These are phyloP conservation scores for Cercophora newfieldiana DNA, from an alignment of 495 filamentous ascomycete genomes.

Conservation along the genomic window DNA sequence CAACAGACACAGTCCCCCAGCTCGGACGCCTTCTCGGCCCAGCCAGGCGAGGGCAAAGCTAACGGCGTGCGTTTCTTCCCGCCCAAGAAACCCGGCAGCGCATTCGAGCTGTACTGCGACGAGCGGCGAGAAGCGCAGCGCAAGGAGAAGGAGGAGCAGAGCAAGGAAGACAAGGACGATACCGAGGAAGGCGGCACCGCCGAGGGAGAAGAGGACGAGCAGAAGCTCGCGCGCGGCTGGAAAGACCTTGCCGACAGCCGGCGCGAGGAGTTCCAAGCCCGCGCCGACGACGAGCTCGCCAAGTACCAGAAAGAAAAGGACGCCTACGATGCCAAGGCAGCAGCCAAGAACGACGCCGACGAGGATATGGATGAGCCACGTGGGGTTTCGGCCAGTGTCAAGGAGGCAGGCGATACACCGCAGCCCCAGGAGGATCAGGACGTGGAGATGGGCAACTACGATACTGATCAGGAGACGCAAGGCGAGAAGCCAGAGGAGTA, in stretches of 20 bases:
- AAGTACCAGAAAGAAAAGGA: conserved; percentile 49
- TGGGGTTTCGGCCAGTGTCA: conserved; percentile 1
- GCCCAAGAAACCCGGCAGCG: conserved; percentile 45
- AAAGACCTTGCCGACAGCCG: conserved; percentile 45
- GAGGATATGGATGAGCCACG: conserved; percentile 23
- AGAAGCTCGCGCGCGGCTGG: conserved; percentile 52
- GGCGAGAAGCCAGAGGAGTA: conserved; percentile 32
- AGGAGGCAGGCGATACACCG: conserved; percentile 15
- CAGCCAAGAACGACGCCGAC: conserved; percentile 21
- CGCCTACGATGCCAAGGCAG: conserved; percentile 31
- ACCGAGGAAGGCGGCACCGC: conserved; percentile 34
- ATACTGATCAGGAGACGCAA: conserved; percentile 39
- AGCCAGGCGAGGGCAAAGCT: conserved; percentile 29
- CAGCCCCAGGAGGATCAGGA: conserved; percentile 36
- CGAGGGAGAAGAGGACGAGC: conserved; percentile 40
- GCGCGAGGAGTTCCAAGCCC: conserved; percentile 44
- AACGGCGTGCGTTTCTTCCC: conserved; percentile 33
- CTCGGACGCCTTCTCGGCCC: conserved; percentile 47
- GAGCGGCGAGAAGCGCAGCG: conserved; percentile 41
- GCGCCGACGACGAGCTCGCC: conserved; percentile 42
- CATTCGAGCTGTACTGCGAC: conserved; percentile 55
- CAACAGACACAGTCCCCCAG: conserved; percentile 44
- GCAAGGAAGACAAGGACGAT: conserved; percentile 20
- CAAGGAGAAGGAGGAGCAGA: conserved; percentile 28
- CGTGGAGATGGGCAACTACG: conserved; percentile 45